Base-by-base conservation (phyloP, 176 grass and related monocot species). In the Phyllostachys edulis region DNA sequence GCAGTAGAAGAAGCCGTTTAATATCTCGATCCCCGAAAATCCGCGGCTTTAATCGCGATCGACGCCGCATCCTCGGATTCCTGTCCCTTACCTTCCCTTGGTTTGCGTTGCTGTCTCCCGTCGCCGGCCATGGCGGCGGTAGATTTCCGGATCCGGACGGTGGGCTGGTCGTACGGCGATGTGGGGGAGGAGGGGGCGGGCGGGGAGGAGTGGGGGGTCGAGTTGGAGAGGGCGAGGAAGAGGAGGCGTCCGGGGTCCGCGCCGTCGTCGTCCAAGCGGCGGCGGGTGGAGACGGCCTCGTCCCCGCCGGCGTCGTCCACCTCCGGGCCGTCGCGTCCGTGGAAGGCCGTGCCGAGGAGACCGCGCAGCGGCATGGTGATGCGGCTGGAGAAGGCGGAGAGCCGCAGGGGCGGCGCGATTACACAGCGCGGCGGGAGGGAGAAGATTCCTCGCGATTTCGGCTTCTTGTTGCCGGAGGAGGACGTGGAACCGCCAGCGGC, bases 121-220 rank as follows among this genome's bases (percentile, higher is more conserved):
- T n/a, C 32, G 21, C 47, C 9, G 45, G 77, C 36, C 2, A 90
- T 90, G 88, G 69, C 66, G 39, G 73, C 84, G 49, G 85, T 86
- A 73, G 84, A 63, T 9, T 55, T 38, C 67, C 73, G 18, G 46
- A 18, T 24, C 56, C 38, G 55, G 59, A 1, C 11, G 65, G 17
- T 56, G 44, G 14, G 5, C 3, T 76, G 56, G 63, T 2, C 32
- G 2, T 63, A 47, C 9, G 27, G 40, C 24, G 54, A 29, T 13
- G 45, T 4, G 11, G 34, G 14, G 11, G 69, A 72, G 18, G 60
- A 68, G 62, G 62, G 9, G 15, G 21, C 0, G 20, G 71, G 4
- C 18, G 16, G 11, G 17, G 70, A 75, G 73, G 84, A 67, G 38
- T 78, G 84, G 72, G 67, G 2, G 20, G 3, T 76, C 63, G 62